Conservation (phyloP, 1,284 basidiomycete genomes). For the Phellopilus nigrolimitatus region DNA sequence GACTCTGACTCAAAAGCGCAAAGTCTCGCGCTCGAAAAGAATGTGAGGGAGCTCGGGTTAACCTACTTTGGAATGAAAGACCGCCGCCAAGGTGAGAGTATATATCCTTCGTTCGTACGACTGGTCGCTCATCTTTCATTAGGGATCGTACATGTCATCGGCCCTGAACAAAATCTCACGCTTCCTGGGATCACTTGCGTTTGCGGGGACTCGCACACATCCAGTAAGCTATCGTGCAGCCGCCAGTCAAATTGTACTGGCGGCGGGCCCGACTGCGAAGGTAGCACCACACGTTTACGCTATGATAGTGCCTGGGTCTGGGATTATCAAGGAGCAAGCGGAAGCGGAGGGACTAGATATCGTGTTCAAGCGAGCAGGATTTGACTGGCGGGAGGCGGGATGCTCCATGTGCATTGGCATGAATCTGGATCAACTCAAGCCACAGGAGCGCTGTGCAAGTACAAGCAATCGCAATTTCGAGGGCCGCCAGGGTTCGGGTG, state of each 20-base stretch:
- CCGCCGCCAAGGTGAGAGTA: slow-evolving; percentile 70
- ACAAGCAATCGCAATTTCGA: slow-evolving; percentile 98
- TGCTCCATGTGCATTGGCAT: slow-evolving; percentile 98
- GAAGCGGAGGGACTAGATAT: slow-evolving; percentile 90
- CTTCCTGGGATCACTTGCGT: slow-evolving; percentile 96
- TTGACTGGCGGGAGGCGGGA: slow-evolving; percentile 96
- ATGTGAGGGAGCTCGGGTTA: slow-evolving; percentile 91
- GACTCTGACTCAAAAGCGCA: slow-evolving; percentile 90
- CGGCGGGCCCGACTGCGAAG: slow-evolving; percentile 72
- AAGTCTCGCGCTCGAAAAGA: slow-evolving; percentile 86
- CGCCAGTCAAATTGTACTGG: slow-evolving; percentile 75
- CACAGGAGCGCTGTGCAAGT: slow-evolving; percentile 90
- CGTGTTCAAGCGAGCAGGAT: slow-evolving; percentile 91
- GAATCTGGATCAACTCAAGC: slow-evolving; percentile 92
- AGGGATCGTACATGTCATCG: slow-evolving; percentile 96
- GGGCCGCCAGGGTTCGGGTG: slow-evolving; percentile 83
- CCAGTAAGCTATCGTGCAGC: slow-evolving; percentile 76
- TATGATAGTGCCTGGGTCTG: slow-evolving; percentile 96
- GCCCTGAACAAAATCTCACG: slow-evolving; percentile 95
- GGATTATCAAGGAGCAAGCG: slow-evolving; percentile 91
- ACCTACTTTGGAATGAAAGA: slow-evolving; percentile 95
- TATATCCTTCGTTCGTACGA: neutral
- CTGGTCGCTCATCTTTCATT: neutral
- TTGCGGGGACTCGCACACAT: slow-evolving; percentile 94
- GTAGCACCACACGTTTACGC: slow-evolving; percentile 80